Evolutionary conservation across 2,329 filamentous ascomycete species (phyloP).

Genomic region (Zymoseptoria ardabiliae): DNA sequence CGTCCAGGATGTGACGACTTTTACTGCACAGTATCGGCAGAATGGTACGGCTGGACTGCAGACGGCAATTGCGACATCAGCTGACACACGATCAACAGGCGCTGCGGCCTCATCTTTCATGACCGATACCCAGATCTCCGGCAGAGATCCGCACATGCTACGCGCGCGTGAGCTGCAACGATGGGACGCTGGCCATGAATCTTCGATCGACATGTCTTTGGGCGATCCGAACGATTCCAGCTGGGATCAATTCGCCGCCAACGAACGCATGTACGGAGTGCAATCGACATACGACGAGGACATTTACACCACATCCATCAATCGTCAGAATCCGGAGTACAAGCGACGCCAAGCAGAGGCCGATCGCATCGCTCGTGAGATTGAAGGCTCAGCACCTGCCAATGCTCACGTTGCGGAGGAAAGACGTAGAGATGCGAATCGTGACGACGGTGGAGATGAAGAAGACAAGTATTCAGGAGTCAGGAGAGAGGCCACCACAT

Average conservation of each 20-base stretch:
- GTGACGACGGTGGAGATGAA: slow-evolving; percentile 68
- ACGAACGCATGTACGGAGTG: slow-evolving; percentile 79
- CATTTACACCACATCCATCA: slow-evolving; percentile 85
- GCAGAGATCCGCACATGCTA: slow-evolving; percentile 49
- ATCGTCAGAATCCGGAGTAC: slow-evolving; percentile 77
- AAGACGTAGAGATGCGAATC: slow-evolving; percentile 56
- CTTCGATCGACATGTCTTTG: slow-evolving; percentile 57
- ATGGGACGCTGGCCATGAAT: slow-evolving; percentile 63
- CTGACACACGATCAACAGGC: not conserved
- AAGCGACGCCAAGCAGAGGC: slow-evolving; percentile 69
- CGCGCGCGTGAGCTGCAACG: slow-evolving; percentile 70
- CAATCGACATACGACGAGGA: slow-evolving; percentile 90
- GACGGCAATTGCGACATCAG: not conserved
- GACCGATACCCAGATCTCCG: slow-evolving; percentile 84
- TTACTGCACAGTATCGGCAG: slow-evolving; percentile 43
- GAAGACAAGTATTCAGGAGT: slow-evolving; percentile 98
- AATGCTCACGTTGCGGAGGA: slow-evolving; percentile 89
- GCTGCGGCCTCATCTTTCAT: slow-evolving; percentile 58
- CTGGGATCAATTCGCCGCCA: slow-evolving; percentile 94
- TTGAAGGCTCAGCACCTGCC: slow-evolving; percentile 64
- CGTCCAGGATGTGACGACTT: slow-evolving; percentile 46
- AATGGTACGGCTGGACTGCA: slow-evolving; percentile 46
- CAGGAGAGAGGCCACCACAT: slow-evolving; percentile 57
- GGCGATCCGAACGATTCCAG: slow-evolving; percentile 34
- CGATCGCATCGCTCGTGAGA: slow-evolving; percentile 79